Base-by-base conservation (phyloP, 805 yeast genomes). In the Debaryomyces castellii region DNA sequence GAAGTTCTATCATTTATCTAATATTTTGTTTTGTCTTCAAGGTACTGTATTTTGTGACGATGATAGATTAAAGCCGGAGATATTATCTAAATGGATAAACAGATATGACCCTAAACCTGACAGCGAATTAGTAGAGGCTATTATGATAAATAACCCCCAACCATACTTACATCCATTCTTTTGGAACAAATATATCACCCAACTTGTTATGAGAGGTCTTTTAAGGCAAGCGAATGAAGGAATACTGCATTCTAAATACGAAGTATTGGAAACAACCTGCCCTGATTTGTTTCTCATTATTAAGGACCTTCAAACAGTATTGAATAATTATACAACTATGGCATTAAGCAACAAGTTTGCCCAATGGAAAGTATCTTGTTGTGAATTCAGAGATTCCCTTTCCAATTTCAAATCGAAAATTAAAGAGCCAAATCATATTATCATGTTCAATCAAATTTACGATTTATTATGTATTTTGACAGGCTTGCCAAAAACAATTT, bases 101-200 rank as follows among this genome's bases (percentile, higher is more conserved):
- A 73, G 80, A 45, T 82, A 84, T 24, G 88, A 85, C 58, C 82
- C 84, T 4, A 78, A 80, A 52, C 91, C 91, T 1, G 80, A 76
- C 47, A 69, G 70, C 16, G 78, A 74, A 22, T 62, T 77, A 25
- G 69, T 78, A 3, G 76, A 80, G 43, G 69, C 62, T 37, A 76
- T 77, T 8, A 67, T 72, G 73, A 63, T 75, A 54, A 57, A 59
- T 25, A 65, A 63, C 17, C 77, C 72, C 1, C 66, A 59, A 39
- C 83, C 82, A 7, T 78, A 71, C 58, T 55, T 58, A 44, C 82
- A 74, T 52, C 71, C 78, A 2, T 66, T 66, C 35, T 87, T 87
- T 54, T 87, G 90, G 89, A 77, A 70, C n/a, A 59, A 71, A 23
- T 77, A 81, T 47, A 48, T 86, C 32, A 76, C 77, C 47, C 83